These are phyloP conservation scores for Penicillium waksmanii DNA, from an alignment of 495 filamentous ascomycete species.

Conservation along the genomic window DNA sequence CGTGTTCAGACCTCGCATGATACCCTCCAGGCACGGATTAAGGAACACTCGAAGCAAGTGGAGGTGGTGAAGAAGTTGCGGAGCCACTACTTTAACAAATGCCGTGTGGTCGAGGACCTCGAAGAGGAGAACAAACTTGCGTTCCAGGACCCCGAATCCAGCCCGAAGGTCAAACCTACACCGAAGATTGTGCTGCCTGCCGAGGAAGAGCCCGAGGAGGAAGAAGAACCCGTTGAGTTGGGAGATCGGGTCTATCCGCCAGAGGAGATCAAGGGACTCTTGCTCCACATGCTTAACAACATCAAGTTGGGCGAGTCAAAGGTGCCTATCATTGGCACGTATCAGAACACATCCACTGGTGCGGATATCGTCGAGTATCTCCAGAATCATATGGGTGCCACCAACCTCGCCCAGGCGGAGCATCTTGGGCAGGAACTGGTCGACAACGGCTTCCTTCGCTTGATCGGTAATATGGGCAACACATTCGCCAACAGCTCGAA, in stretches of 20 bases:
- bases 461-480: conserved; percentile 93
- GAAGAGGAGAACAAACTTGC: conserved; percentile 99
- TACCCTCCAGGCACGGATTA: conserved; percentile 85
- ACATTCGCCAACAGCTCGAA: conserved; percentile 96
- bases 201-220: conserved; percentile 65
- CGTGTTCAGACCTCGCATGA: conserved; percentile 93
- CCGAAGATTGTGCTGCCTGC: conserved; percentile 67
- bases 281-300: conserved; percentile 82
- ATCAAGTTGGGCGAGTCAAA: conserved; percentile 89
- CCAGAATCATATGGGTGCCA: conserved; percentile 81
- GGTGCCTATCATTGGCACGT: conserved; percentile 92
- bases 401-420: conserved; percentile 86
- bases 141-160: conserved; percentile 80
- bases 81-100: conserved; percentile 98
- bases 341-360: conserved; percentile 87
- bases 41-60: conserved; percentile 88
- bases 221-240: conserved; percentile 82
- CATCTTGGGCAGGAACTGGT: conserved; percentile 93
- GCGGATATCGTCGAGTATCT: conserved; percentile 94
- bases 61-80: conserved; percentile 89
- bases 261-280: conserved; percentile 85
- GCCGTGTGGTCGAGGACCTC: conserved; percentile 89
- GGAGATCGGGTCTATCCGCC: conserved; percentile 84
- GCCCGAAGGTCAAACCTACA: conserved; percentile 51
- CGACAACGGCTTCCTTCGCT: conserved; percentile 78